Evolutionary conservation across 2,329 filamentous ascomycete species (phyloP), one percentile per base, ranked within the genome.

Genomic region (Verticillium albo-atrum): DNA sequence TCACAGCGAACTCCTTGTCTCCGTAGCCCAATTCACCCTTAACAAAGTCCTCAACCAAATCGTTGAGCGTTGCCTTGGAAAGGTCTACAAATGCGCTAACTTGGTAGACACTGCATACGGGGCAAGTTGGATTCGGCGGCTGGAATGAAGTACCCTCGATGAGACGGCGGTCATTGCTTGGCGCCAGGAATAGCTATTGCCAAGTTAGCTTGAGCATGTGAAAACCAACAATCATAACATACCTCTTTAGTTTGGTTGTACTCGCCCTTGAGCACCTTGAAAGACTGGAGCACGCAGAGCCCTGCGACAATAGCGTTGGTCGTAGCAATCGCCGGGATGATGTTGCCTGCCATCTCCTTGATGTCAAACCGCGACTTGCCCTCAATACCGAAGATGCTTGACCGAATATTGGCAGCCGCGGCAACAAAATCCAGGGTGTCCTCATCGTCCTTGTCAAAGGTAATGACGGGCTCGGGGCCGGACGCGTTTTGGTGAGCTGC

Each of bases 311-410:
- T 96, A 17, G 95, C 95, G 72, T 99, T 99, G 0, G 95, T 98
- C 0, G 95, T 99, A 5, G 95, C 95, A 70, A 99, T 99, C 2
- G 95, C 95, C 1, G 95, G 95, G 62, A 99, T 99, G 68, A 99
- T 99, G 72, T 99, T 99, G 58, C 95, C 95, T 4, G 95, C 95
- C 94, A 98, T 99, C 75, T 99, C 90, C 77, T 99, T 99, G 68
- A 95, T 93, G 70, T 98, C 93, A 70, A 98, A 99, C 61, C 96
- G 92, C 25, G 92, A 96, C 72, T 92, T 94, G 4, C 81, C 77
- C 58, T 94, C 90, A 60, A 99, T 97, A 59, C 88, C 89, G 70
- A 99, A 99, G n/a, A 96, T 82, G 26, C 85, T 81, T 1, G 94
- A 95, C 52, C 95, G 86, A 26, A 99, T 84, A 68, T 99, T 99